phyloP scores from a whole-genome alignment of 1,139 yeast species.

The Saccharomyces hybrid region DNA sequence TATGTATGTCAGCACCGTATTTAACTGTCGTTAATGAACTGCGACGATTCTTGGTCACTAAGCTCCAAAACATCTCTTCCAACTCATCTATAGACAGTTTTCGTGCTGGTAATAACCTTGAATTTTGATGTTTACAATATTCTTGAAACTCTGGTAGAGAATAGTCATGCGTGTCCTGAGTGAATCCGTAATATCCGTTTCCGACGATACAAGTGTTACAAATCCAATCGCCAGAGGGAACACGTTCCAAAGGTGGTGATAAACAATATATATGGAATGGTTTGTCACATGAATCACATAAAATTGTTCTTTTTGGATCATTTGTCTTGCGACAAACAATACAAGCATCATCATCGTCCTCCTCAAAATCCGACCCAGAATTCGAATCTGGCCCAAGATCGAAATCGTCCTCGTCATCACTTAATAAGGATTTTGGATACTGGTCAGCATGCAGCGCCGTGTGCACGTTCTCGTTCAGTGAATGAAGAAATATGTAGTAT shows the following conservation, averaged over 20 bases:
- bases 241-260: slow-evolving; percentile 38
- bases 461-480: slow-evolving; percentile 17
- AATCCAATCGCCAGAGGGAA: slow-evolving; percentile 43
- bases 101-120: slow-evolving; percentile 26
- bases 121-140: slow-evolving; percentile 25
- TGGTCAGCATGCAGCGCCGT: slow-evolving; percentile 20
- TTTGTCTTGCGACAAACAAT: slow-evolving; percentile 45
- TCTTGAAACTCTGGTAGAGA: slow-evolving; percentile 51
- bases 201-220: slow-evolving; percentile 80
- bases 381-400: slow-evolving; percentile 18
- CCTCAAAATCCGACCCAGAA: slow-evolving; percentile 10
- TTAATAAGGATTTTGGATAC: slow-evolving; percentile 29
- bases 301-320: slow-evolving; percentile 44
- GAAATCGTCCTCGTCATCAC: slow-evolving; percentile 33
- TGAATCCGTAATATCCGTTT: slow-evolving; percentile 85
- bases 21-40: slow-evolving; percentile 47
- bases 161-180: slow-evolving; percentile 58
- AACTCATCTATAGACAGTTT: slow-evolving; percentile 32
- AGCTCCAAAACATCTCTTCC: slow-evolving; percentile 55
- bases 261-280: slow-evolving; percentile 62
- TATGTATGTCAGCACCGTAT: slow-evolving; percentile 76
- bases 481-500: slow-evolving; percentile 40
- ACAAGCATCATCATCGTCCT: slow-evolving; percentile 37
- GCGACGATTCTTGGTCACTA: slow-evolving; percentile 34
- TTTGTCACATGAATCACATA: slow-evolving; percentile 69